Evolutionary conservation across 202 grass and related monocot genomes (phyloP).

Genomic region (Zoysia matrella): DNA sequence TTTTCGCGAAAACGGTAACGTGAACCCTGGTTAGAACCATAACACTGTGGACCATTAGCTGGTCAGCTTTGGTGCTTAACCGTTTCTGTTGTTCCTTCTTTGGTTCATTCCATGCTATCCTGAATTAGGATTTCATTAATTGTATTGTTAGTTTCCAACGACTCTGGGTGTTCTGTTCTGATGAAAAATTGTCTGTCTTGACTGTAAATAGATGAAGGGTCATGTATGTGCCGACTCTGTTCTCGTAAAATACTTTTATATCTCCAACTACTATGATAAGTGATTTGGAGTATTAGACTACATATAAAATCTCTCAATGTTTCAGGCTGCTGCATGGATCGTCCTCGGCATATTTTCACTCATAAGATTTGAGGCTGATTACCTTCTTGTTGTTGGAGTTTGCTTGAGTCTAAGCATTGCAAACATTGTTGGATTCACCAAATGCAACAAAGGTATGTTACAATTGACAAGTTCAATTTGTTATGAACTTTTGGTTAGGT

Average conservation of each 20-base stretch:
- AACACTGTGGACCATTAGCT: not conserved
- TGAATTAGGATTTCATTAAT: slow-evolving; percentile 1
- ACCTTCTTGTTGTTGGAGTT: slow-evolving; percentile 97
- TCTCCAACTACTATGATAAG: not conserved
- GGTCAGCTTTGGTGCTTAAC: not conserved
- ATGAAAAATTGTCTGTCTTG: not conserved
- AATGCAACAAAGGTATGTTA: slow-evolving; percentile 90
- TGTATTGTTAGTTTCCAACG: not conserved
- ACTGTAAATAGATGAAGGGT: not conserved
- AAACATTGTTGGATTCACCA: slow-evolving; percentile 99
- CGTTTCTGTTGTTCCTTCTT: not conserved
- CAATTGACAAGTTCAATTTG: slow-evolving; percentile 1
- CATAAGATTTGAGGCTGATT: slow-evolving; percentile 93
- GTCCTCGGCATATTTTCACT: slow-evolving; percentile 95
- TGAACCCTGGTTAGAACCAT: not conserved
- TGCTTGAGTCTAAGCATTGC: slow-evolving; percentile 93
- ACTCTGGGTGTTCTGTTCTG: not conserved
- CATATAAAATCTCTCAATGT: slow-evolving; percentile 40
- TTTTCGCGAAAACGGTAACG: too few species aligned
- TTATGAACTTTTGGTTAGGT: not conserved
- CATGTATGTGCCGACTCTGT: not conserved
- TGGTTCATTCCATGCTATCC: not conserved
- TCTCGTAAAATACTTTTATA: not conserved
- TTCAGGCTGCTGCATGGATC: slow-evolving; percentile 96
- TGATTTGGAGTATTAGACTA: not conserved